Evolutionary conservation across 805 yeast species (phyloP), one percentile per base, ranked within the genome.

Genomic region (Zygosaccharomyces pseudorouxii): DNA sequence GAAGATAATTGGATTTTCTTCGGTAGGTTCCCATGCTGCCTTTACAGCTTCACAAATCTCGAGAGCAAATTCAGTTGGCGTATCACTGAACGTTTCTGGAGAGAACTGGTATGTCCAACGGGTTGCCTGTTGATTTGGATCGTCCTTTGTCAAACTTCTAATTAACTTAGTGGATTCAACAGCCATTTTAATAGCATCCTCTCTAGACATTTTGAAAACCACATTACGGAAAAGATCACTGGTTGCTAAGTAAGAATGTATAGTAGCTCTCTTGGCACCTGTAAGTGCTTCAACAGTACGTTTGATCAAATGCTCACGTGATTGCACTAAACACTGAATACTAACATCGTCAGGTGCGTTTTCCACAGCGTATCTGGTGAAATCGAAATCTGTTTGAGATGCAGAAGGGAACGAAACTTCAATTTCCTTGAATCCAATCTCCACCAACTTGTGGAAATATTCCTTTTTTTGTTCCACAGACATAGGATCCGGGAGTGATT

Each of bases 341-440:
- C 76, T 66, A 18, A 84, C 90, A 60, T 84, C 92, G 16, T 76
- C 84, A 9, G 92, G 92, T 25, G 88, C 86, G 58, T 80, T 78
- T 64, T 82, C 87, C 38, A 84, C 89, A 5, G 89, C 90, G 58
- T 79, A 84, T 51, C 89, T 73, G 19, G 92, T 84, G 72, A 84
- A 84, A 67, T 84, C 92, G 60, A 84, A 84, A 69, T 84, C 92
- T 5, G 88, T 82, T 63, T 84, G 90, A 3, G 89, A 84, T 3
- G 90, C 90, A 25, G 88, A 81, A 8, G 92, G 92, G 70, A 84
- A 84, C 2, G 88, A 73, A 41, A 84, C 92, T 67, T 84, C 92
- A 58, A 84, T 84, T 70, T 84, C 92, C 63, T 84, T 84, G 71
- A 84, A 84, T 1, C 92, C 92, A 49, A 84, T 72, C 49, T 84